Conservation (phyloP, 2,329 filamentous ascomycete species). For the Cercospora sesami region DNA sequence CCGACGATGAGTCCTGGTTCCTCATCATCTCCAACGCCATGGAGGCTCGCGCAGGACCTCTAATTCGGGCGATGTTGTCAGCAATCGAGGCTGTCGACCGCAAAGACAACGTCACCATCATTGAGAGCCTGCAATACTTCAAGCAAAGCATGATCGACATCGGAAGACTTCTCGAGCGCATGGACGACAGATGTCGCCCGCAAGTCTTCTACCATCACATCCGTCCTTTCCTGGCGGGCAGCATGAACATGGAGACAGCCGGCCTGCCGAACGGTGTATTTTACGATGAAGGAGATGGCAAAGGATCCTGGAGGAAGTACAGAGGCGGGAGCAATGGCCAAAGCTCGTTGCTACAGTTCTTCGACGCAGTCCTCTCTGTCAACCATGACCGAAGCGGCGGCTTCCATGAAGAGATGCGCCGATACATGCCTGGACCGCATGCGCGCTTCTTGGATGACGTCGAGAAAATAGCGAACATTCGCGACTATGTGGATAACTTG, state of each 20-base stretch:
- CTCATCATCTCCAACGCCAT: slow-evolving; percentile 55
- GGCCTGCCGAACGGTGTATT: slow-evolving; percentile 55
- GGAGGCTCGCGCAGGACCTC: slow-evolving; percentile 52
- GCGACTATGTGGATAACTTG: slow-evolving; percentile 45
- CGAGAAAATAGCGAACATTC: slow-evolving; percentile 48
- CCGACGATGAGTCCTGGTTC: slow-evolving; percentile 90
- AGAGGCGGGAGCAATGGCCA: slow-evolving; percentile 58
- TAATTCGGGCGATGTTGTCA: slow-evolving; percentile 49
- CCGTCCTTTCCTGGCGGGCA: slow-evolving; percentile 54
- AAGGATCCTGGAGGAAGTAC: slow-evolving; percentile 53
- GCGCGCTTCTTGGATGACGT: slow-evolving; percentile 53
- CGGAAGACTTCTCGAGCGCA: slow-evolving; percentile 47
- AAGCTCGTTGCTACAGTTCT: slow-evolving; percentile 56
- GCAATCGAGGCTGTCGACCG: slow-evolving; percentile 49
- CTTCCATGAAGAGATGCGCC: slow-evolving; percentile 49
- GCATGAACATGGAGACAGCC: slow-evolving; percentile 55
- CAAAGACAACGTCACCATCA: slow-evolving; percentile 42
- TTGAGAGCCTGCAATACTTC: slow-evolving; percentile 45
- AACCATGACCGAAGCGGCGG: slow-evolving; percentile 41
- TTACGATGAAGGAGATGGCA: slow-evolving; percentile 52
- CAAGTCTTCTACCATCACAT: slow-evolving; percentile 55
- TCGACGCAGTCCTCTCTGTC: slow-evolving; percentile 55
- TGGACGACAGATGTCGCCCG: slow-evolving; percentile 54
- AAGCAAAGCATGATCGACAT: slow-evolving; percentile 47
- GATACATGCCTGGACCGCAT: slow-evolving; percentile 57